Conservation (phyloP, 495 filamentous ascomycete genomes). For the Daldinia grandis region DNA sequence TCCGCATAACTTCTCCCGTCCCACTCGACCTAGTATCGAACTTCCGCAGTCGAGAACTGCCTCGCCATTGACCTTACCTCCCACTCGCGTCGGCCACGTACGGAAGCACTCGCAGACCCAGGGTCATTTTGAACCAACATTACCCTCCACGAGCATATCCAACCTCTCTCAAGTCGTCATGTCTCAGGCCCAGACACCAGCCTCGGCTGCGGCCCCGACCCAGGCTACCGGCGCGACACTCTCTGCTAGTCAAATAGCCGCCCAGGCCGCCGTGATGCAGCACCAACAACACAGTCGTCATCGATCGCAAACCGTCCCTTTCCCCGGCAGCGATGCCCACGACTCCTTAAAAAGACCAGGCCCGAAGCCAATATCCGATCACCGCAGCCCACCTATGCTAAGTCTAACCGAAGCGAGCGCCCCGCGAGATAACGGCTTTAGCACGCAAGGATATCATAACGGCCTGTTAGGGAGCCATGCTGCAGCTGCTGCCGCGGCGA, state of each 20-base stretch:
- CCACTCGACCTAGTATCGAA: constrained; percentile 51
- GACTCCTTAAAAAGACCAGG: constrained; percentile 47
- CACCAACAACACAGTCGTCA: constrained; percentile 68
- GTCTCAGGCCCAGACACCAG: constrained; percentile 34
- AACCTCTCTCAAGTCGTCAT: constrained; percentile 59
- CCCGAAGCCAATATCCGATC: constrained; percentile 49
- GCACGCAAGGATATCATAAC: constrained; percentile 68
- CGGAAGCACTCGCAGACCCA: constrained; percentile 74
- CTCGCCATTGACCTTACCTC: constrained; percentile 55
- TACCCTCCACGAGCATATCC: constrained; percentile 72
- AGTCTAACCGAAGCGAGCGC: constrained; percentile 64
- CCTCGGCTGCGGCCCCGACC: constrained; percentile 29
- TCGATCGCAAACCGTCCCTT: constrained; percentile 73
- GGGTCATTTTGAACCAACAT: constrained; percentile 87
- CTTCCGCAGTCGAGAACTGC: constrained; percentile 51
- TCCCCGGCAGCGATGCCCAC: constrained; percentile 49
- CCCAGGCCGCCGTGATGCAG: constrained; percentile 80
- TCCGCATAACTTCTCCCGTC: constrained; percentile 67
- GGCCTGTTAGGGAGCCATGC: constrained; percentile 71
- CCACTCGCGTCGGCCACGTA: constrained; percentile 54
- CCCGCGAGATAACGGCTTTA: constrained; percentile 62
- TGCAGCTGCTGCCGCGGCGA: constrained; percentile 82
- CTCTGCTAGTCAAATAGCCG: constrained; percentile 85
- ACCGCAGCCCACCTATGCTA: constrained; percentile 64
- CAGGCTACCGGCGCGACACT: constrained; percentile 46